A percentile compares a stretch with the other conserved stretches of the same genome.
Evolutionary conservation across 2,329 filamentous ascomycete species (phyloP).

Genomic region (Pseudocercospora cruenta): DNA sequence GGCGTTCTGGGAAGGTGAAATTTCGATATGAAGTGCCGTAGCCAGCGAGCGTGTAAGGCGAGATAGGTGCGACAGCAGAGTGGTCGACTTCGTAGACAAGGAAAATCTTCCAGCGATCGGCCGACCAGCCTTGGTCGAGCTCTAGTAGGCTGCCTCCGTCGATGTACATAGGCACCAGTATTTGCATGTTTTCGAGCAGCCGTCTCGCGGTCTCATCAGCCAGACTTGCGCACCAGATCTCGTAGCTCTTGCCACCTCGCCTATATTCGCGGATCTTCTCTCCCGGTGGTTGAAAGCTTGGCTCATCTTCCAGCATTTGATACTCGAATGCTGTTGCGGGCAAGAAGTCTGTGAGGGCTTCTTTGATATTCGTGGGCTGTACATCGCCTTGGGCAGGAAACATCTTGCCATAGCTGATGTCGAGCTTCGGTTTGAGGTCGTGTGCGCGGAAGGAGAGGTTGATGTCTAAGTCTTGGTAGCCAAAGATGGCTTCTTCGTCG

Average conservation of each 20-base stretch:
- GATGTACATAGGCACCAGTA: conserved; percentile 84
- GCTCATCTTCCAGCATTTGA: conserved; percentile 41
- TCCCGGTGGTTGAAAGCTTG: conserved; percentile 72
- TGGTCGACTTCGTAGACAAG: conserved; percentile 58
- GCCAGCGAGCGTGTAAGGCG: conserved; percentile 79
- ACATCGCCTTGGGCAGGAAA: conserved; percentile 70
- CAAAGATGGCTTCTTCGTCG: conserved; percentile 89
- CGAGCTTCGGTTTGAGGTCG: conserved; percentile 78
- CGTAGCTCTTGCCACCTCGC: conserved; percentile 67
- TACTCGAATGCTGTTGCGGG: conserved; percentile 61
- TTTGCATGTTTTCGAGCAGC: conserved; percentile 78
- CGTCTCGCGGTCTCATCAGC: conserved; percentile 69
- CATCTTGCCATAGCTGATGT: conserved; percentile 72
- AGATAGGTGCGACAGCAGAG: conserved; percentile 44
- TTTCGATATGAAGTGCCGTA: conserved; percentile 91
- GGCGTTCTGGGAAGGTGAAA: conserved; percentile 50
- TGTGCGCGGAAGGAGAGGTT: conserved; percentile 69
- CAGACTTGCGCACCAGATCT: conserved; percentile 82
- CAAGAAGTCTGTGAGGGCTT: conserved; percentile 66
- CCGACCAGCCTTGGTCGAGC: conserved; percentile 70
- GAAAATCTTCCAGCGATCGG: conserved; percentile 89
- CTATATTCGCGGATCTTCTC: conserved; percentile 68
- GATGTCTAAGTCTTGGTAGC: conserved; percentile 81
- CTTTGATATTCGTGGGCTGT: conserved; percentile 69
- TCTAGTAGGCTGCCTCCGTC: conserved; percentile 84